Evolutionary conservation across 2,329 filamentous ascomycete species (phyloP).

Genomic region (Fusarium sp.): DNA sequence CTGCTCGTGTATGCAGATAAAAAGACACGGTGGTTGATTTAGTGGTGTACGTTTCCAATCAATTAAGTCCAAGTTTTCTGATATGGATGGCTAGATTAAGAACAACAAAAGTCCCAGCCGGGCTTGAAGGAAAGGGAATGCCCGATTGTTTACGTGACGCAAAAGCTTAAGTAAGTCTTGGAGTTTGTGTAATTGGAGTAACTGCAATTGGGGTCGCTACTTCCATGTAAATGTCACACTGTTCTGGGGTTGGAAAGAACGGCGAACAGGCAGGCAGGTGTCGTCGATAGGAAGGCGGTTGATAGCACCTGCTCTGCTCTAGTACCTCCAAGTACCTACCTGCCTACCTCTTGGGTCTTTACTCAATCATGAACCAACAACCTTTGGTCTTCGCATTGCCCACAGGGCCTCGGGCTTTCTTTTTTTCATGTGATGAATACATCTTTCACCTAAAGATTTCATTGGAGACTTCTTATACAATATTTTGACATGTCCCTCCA

Average conservation of each 20-base stretch:
- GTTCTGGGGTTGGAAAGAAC: background rate
- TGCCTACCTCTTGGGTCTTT: background rate
- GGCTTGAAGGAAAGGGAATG: background rate
- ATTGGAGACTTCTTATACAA: background rate
- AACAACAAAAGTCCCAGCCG: conserved; percentile 23
- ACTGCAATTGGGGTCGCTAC: background rate
- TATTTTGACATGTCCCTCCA: background rate
- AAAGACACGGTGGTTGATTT: conserved; percentile 34
- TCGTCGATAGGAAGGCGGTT: background rate
- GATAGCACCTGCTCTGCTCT: background rate
- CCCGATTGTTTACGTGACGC: background rate
- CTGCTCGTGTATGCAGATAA: conserved; percentile 43
- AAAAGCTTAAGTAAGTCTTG: background rate
- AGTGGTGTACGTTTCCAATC: conserved; percentile 26
- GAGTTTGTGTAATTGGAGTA: background rate
- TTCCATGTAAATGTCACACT: background rate
- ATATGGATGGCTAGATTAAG: background rate
- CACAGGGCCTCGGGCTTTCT: background rate
- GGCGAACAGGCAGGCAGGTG: background rate
- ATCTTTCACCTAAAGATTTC: background rate
- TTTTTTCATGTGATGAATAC: too few species aligned
- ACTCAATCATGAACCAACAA: background rate
- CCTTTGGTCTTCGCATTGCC: background rate
- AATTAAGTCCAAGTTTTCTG: background rate
- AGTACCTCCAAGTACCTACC: background rate